Evolutionary conservation across 768 basidiomycete species (phyloP).

Genomic region (Lactarius hatsudake): DNA sequence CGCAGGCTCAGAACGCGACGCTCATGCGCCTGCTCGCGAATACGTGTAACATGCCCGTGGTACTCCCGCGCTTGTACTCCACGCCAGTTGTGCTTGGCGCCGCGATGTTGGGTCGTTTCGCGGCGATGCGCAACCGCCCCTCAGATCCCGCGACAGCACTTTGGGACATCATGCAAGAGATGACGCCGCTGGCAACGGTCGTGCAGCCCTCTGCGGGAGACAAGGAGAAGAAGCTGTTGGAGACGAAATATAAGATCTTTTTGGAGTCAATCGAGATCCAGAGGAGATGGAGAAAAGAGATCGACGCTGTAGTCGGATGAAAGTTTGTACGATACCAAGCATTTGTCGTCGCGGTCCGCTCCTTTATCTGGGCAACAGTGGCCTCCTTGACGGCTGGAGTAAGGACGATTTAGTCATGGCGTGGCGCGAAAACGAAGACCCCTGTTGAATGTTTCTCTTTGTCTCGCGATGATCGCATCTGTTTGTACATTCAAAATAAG

Average conservation of each 20-base stretch:
- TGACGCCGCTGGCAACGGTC: conserved; percentile 82
- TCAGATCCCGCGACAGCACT: conserved; percentile 59
- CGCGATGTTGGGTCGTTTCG: conserved; percentile 91
- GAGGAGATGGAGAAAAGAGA: conserved; percentile 77
- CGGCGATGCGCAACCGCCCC: conserved; percentile 52
- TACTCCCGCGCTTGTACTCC: conserved; percentile 72
- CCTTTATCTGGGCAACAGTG: too few relatives aligned
- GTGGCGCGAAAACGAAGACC: too few relatives aligned
- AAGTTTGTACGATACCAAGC: neutral
- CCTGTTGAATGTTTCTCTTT: too few relatives aligned
- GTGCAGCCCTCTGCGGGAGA: conserved; percentile 59
- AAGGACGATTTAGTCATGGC: too few relatives aligned
- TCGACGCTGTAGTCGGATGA: conserved; percentile 53
- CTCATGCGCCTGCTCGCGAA: conserved; percentile 91
- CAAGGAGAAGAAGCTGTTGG: conserved; percentile 71
- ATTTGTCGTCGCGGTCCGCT: neutral
- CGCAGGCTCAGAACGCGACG: conserved; percentile 84
- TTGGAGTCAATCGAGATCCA: conserved; percentile 85
- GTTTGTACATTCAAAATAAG: too few relatives aligned
- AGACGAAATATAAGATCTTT: conserved; percentile 95
- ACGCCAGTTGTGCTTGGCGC: conserved; percentile 90
- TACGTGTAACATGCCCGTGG: conserved; percentile 75
- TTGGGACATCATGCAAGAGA: conserved; percentile 96
- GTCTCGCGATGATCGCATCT: too few relatives aligned
- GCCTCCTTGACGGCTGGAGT: too few relatives aligned